Base-by-base conservation (phyloP, 192 early-diverging fungal species). In the Pilaira anomala region DNA sequence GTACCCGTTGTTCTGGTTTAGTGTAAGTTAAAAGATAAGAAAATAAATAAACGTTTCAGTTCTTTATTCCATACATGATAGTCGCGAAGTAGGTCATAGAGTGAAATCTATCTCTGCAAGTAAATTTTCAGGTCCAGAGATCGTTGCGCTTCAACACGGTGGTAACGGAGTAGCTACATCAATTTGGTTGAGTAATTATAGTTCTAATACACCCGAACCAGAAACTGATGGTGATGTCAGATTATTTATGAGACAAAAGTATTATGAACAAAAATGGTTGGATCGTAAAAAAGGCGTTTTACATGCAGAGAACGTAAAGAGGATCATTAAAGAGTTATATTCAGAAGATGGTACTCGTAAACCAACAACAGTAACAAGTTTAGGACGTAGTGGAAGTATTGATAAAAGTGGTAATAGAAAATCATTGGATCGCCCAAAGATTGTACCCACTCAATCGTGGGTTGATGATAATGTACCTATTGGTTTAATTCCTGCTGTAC, bases 41-140 rank as follows among this genome's bases (percentile, higher is more conserved):
- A 30, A 30, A 3, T 14, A 18, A 42, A 1, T 46, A 57, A 0
- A 1, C 25, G 18, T 24, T 0, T 41, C 36, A 22, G 49, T 1
- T 54, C 16, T 22, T 65, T 16, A 61, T 33, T 41, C 26, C 14
- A 46, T 36, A n/a, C n/a, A n/a, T n/a, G n/a, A n/a, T n/a, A 82
- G 83, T 28, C 81, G 85, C 18, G 78, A 83, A 58, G 62, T 85
- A 50, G 79, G 76, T 63, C 83, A 85, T 65, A 66, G 85, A 46
- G 79, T 87, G 51, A 87, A 87, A 49, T 82, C 83, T 9, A 73
- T 87, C 44, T 79, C 82, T 9, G 80, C 83, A 19, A 81, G 77
- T 2, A 78, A 62, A 0, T 87, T 87, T 59, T 80, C 83, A 11
- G 48, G 72, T 30, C 65, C 78, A 14, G 83, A 85, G 28, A 67